Evolutionary conservation across 2,329 filamentous ascomycete species (phyloP), one percentile per base, ranked within the genome.

Genomic region (Graphilbum sp.): DNA sequence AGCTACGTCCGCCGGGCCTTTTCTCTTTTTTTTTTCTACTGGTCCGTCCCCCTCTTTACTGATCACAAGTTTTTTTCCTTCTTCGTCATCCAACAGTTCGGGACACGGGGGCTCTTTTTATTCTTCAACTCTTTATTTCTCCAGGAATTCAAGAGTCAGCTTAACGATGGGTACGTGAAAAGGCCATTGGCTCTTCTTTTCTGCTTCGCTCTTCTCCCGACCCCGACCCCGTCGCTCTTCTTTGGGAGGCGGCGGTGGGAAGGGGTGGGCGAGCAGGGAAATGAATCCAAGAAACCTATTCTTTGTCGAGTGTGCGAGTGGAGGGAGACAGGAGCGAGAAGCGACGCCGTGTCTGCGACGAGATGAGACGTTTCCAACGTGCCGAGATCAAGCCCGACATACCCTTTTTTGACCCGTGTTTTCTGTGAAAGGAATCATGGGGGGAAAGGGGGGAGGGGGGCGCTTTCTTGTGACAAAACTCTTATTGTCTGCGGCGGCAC

Each of bases 151-250:
- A 24, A 40, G 36, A 57, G 56, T 55, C 56, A 56, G 52, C 66
- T 64, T 61, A 71, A 63, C 30, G 62, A 74, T 74, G 69, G 69
- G 69, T 74, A 74, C 63, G 69, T 69, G 66, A 57, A 50, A 53
- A 47, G 46, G 31, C 10, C 13, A 9, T 29, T 29, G 7, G 27
- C 5, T 15, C 13, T n/a, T 38, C 38, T 36, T 31, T 16, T 16
- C 32, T 17, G 30, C 33, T 27, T 32, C 16, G 21, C 29, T n/a
- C 29, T 38, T 29, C 17, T 34, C 17, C 17, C 34, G 34, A n/a
- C n/a, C n/a, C n/a, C n/a, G n/a, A n/a, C n/a, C n/a, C n/a, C n/a
- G n/a, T n/a, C n/a, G n/a, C n/a, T n/a, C n/a, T n/a, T n/a, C n/a
- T n/a, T n/a, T n/a, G n/a, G n/a, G n/a, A n/a, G n/a, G n/a, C n/a